phyloP scores from a whole-genome alignment of 345 rosid species.

The Conringia planisiliqua region DNA sequence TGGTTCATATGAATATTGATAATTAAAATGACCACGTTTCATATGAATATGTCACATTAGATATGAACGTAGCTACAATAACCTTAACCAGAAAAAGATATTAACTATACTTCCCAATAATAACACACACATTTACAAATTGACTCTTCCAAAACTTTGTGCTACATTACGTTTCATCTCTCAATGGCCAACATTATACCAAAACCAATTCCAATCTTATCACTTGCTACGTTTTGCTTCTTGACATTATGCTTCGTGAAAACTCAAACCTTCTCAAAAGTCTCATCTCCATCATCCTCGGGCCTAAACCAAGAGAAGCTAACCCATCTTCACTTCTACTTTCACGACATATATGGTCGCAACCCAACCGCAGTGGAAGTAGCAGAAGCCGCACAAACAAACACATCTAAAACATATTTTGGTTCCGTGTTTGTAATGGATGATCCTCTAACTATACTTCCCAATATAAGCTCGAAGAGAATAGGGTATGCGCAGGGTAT shows the following conservation, averaged over 20 bases:
- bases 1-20: neutral
- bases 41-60: neutral
- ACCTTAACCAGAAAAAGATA: neutral
- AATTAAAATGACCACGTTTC: neutral
- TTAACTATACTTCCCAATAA: no score
- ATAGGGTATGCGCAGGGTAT: constrained; percentile 57
- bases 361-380: constrained; percentile 38
- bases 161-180: neutral
- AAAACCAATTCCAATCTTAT: neutral
- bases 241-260: neutral
- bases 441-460: constrained; percentile 41
- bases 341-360: constrained; percentile 46
- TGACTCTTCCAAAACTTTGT: neutral
- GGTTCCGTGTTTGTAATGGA: constrained; percentile 46
- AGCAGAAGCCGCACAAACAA: constrained; percentile 37
- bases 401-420: constrained; percentile 34
- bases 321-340: constrained; percentile 46
- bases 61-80: neutral
- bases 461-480: constrained; percentile 35
- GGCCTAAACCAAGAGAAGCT: constrained; percentile 39
- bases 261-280: constrained; percentile 21
- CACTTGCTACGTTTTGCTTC: neutral
- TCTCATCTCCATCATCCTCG: constrained; percentile 19
- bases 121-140: neutral
- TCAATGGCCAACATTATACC: neutral